These are phyloP conservation scores for Diaporthe velutina DNA, from an alignment of 2,329 filamentous ascomycete species.

Conservation along the genomic window DNA sequence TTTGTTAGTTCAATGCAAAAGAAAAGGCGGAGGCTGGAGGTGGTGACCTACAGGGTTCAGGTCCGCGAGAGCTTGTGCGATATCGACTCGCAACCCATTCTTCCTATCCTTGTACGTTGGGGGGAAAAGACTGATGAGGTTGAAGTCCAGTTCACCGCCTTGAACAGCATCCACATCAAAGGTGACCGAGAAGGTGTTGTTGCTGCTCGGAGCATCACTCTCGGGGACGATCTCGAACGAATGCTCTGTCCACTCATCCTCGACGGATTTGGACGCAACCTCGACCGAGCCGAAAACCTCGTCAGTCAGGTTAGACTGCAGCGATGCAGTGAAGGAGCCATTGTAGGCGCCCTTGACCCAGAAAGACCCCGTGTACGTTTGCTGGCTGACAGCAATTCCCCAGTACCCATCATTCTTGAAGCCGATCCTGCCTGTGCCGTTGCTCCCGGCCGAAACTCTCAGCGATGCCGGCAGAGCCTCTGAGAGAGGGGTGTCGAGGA, in stretches of 20 bases:
- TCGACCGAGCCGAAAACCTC: conserved; percentile 60
- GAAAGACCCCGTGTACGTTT: conserved; percentile 64
- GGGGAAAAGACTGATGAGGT: conserved; percentile 71
- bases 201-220: conserved; percentile 63
- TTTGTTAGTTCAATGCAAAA: not conserved
- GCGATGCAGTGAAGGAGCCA: conserved; percentile 60
- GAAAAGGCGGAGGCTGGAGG: not conserved
- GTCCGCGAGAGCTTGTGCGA: conserved; percentile 65
- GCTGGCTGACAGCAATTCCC: conserved; percentile 65
- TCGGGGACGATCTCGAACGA: conserved; percentile 57
- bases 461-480: conserved; percentile 64
- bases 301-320: conserved; percentile 59
- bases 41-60: conserved; percentile 59
- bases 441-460: conserved; percentile 53
- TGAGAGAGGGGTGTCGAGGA: conserved; percentile 62
- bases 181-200: conserved; percentile 68
- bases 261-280: conserved; percentile 56
- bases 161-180: conserved; percentile 59
- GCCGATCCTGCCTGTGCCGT: conserved; percentile 53
- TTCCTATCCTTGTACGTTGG: conserved; percentile 69
- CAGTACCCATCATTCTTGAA: conserved; percentile 68
- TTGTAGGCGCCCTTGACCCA: conserved; percentile 64
- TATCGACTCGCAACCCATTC: conserved; percentile 69
- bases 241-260: conserved; percentile 65
- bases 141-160: conserved; percentile 64